Percentiles rank a stretch among this genome's conserved stretches.
These are phyloP conservation scores for Edaphochlamys debaryana DNA, from an alignment of 139 green algal genomes.

Conservation along the genomic window DNA sequence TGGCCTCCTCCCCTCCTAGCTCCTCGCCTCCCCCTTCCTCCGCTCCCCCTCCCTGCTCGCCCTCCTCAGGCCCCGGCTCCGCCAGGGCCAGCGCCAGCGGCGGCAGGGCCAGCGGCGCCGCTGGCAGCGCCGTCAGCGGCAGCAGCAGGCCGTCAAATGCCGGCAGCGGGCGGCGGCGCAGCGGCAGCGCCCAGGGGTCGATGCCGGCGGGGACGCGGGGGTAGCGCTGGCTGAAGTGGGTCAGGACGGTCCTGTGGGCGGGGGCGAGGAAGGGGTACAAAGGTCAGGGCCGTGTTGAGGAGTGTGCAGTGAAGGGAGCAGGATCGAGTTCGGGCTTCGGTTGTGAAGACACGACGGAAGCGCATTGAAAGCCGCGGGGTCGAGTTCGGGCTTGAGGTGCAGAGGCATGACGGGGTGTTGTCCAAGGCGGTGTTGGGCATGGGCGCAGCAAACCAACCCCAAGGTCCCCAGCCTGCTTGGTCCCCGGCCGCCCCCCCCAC, in stretches of 20 bases:
- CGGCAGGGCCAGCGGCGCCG: slow-evolving; percentile 48
- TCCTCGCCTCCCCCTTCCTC: background rate
- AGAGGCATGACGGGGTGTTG: too few species aligned
- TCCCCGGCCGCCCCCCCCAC: too few species aligned
- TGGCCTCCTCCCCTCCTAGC: too few species aligned
- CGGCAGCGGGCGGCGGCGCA: slow-evolving; percentile 8
- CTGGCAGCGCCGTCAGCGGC: slow-evolving; percentile 54
- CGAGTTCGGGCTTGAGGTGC: too few species aligned
- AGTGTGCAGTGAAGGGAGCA: too few species aligned
- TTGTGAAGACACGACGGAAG: too few species aligned
- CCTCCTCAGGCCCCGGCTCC: background rate
- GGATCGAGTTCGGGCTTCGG: background rate
- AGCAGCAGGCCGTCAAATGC: slow-evolving; percentile 66
- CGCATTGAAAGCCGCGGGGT: too few species aligned
- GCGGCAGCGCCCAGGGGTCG: background rate
- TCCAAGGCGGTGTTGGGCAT: too few species aligned
- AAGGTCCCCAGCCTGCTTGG: too few species aligned
- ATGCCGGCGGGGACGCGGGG: slow-evolving; percentile 79
- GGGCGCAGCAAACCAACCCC: too few species aligned
- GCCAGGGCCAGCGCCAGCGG: slow-evolving; percentile 42
- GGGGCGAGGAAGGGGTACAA: background rate
- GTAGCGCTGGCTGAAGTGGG: slow-evolving; percentile 98
- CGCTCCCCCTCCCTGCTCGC: background rate
- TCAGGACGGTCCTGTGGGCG: slow-evolving; percentile 83
- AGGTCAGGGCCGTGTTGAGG: background rate